Base-by-base conservation (phyloP, 371 early-diverging fungal species). In the Apophysomyces sp. region DNA sequence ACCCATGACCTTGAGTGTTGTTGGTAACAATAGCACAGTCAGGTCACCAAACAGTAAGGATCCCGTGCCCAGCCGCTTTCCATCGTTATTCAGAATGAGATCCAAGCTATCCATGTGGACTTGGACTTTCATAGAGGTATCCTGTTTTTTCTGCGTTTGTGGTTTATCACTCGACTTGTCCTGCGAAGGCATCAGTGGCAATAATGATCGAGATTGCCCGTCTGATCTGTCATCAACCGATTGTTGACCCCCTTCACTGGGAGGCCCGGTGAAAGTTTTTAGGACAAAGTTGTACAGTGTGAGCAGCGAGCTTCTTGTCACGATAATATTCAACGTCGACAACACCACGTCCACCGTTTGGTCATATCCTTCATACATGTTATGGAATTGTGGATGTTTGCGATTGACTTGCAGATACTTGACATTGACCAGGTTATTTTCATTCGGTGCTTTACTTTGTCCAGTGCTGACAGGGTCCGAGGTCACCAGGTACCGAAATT, bases 261-360 rank as follows among this genome's bases (percentile, higher is more conserved):
- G 30, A 27, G 49, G 1, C 21, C 49, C 49, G 11, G 49, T 44
- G 72, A 98, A 98, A 1, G 97, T 97, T 27, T 86, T 86, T 24
- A 97, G 71, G 3, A 95, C 69, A 67, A 92, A 96, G 68, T 94
- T 92, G 69, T 96, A 92, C 7, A 95, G 72, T 0, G 86, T 86
- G 44, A 97, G 70, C 1, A 98, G 89, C 40, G 93, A 92, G 70
- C 91, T 92, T 36, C 90, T 89, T 1, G 94, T 92, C 0, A 97
- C 82, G 41, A 92, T 86, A 67, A 96, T 81, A 30, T 91, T 90
- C 29, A 96, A 74, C 0, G 91, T 90, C 0, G 94, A 94, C 27
- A 98, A 80, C 2, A 91, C 86, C 2, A 96, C 86, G 44, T 92
- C 91, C 3, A 94, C 88, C 0, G 86, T 86, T 57, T 93, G 94